Base-by-base conservation (phyloP, 495 filamentous ascomycete species). In the Massariosphaeria phaeospora region DNA sequence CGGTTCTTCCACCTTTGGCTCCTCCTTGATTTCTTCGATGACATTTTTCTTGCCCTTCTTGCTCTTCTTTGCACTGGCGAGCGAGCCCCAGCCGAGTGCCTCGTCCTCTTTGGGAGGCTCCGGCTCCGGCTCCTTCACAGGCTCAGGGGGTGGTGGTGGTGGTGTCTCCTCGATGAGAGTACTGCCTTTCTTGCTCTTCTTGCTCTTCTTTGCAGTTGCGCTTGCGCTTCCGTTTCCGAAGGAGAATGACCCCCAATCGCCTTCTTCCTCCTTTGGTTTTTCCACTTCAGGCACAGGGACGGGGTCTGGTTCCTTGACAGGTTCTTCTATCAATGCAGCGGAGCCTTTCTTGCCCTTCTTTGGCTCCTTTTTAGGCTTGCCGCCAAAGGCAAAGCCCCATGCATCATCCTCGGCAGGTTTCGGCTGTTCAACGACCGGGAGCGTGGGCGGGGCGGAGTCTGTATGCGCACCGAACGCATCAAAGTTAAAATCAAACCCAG, bases 291-390 rank as follows among this genome's bases (percentile, higher is more conserved):
- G 48, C 4, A 42, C 24, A 24, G 56, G 49, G 1, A 17, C 46
- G 30, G 42, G 42, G 12, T 41, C 31, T 9, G 52, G 18, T 15
- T 26, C 27, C 29, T 20, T 33, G 35, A 43, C 29, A 25, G 44
- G 15, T 17, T 62, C 47, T 40, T 62, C 60, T 13, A 48, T 17
- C 21, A 55, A 2, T 17, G 46, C 46, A 4, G 17, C 20, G 1
- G 31, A 23, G 1, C 33, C 43, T 47, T 64, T 64, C 24, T 34
- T 60, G n/a, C n/a, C n/a, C n/a, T n/a, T n/a, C 30, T 70, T 71
- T 34, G 67, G 70, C 56, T 67, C 67, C 57, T 70, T 70, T 50
- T 71, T 73, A 23, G 62, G 59, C 40, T 71, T 43, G 10, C 45
- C 27, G 29, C 59, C 45, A 33, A 52, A 66, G 31, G 50, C 57